Base-by-base conservation (phyloP, 2,329 filamentous ascomycete genomes). In the Colletotrichum sp. region DNA sequence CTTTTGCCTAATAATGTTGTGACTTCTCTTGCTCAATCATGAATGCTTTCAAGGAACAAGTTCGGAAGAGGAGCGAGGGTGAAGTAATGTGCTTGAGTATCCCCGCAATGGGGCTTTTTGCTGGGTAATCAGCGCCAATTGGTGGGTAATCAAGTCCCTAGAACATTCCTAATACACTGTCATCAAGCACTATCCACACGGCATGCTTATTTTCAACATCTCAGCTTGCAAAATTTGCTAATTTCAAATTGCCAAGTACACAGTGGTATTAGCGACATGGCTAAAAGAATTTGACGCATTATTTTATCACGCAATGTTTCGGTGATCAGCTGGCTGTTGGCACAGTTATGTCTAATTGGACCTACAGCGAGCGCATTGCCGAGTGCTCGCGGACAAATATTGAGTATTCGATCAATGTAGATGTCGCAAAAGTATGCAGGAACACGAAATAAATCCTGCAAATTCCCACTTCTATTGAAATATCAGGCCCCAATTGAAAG, bases 201-300 rank as follows among this genome's bases (percentile, higher is more conserved):
- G n/a, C 43, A 21, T 52, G 4, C 43, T 52, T 52, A 13, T 21
- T 52, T 3, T 52, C n/a, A 21, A 21, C 10, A 13, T 21, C 43
- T 52, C 10, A 52, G n/a, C 10, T 3, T 48, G n/a, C n/a, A 13
- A 48, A 48, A 3, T 13, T 48, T 0, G 43, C 10, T 48, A 2
- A 21, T 0, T 2, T 48, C 3, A 4, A 12, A 48, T 21, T 2
- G 2, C 4, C 18, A 13, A 0, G 6, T 21, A 21, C 10, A 21
- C 12, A 13, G 9, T 48, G n/a, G n/a, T 1, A 48, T 1, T 7
- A 21, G 43, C 43, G n/a, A 0, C 43, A 1, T 48, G 18, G 0
- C 10, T 21, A 21, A 21, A 48, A 21, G 43, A 2, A 21, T 13
- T 48, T 21, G n/a, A 48, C 4, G 39, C 18, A 6, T 12, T 48